Conservation (phyloP, 1,139 yeast species). For the Arxiozyma heterogenica region DNA sequence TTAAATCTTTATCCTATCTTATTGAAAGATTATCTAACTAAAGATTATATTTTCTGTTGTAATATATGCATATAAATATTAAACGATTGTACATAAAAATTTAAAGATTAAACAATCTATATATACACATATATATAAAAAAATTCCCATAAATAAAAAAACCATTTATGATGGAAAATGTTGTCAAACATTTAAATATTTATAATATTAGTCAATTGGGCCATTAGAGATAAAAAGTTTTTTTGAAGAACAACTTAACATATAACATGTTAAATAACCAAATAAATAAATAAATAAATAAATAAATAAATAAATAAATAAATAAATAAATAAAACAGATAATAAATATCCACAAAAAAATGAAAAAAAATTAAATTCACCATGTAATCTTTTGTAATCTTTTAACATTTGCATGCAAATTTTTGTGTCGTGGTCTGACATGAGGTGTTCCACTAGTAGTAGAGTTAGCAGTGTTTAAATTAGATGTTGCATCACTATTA, state of each 20-base stretch:
- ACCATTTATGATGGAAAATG: too few relatives aligned
- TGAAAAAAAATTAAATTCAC: slow-evolving; percentile 19
- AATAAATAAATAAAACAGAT: background rate
- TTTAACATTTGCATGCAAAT: slow-evolving; percentile 25
- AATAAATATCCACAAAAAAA: slow-evolving; percentile 17
- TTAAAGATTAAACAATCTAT: background rate
- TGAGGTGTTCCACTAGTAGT: background rate
- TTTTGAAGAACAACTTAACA: too few relatives aligned
- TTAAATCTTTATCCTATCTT: slow-evolving; percentile 69
- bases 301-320: background rate
- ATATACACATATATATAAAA: background rate
- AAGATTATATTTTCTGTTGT: background rate
- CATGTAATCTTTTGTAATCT: slow-evolving; percentile 28
- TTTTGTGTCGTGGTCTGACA: slow-evolving; percentile 10
- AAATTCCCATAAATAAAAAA: background rate
- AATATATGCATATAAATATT: background rate
- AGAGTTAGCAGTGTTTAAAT: background rate
- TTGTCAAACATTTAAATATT: too few relatives aligned
- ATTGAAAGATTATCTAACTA: slow-evolving; percentile 43
- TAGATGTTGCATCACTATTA: background rate
- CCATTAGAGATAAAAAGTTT: too few relatives aligned
- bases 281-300: background rate
- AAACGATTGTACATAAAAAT: too few relatives aligned
- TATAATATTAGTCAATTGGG: too few relatives aligned
- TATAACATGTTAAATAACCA: too few relatives aligned